Evolutionary conservation across 805 yeast genomes (phyloP), one percentile per base, ranked within the genome.

Genomic region (Starmerella gropengiesseri): DNA sequence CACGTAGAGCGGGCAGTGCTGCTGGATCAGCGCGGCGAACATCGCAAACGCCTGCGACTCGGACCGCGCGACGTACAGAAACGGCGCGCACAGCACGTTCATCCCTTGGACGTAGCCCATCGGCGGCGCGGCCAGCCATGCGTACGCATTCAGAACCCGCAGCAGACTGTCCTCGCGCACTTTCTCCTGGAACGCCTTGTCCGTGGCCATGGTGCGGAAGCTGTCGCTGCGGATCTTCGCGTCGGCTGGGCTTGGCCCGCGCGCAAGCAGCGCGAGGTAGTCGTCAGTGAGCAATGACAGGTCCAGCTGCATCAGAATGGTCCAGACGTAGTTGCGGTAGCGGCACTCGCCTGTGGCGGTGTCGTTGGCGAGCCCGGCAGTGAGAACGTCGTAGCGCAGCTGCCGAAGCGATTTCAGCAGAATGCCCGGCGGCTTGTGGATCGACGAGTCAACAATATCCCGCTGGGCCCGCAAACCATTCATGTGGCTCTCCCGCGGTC

Each of bases 31-130:
- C 18, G 71, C 69, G 40, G 77, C 76, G 51, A 84, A 75, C 27
- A 87, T 47, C 9, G 81, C 74, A 57, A 77, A 85, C 2, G 94
- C 91, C 61, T 85, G 84, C 0, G 94, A 86, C 58, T 86, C 96
- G 27, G 85, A 74, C 31, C 78, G 76, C 52, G 81, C 70, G 1
- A 81, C 70, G 57, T 74, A 86, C 14, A 85, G 71, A 43, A 86
- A 73, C 1, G 95, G 95, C 0, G 94, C 95, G 19, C 81, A 70
- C 18, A 86, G 60, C 0, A 86, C 85, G 57, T 86, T 86, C 80
- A 87, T 75, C 2, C 95, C 95, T 58, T 86, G 95, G n/a, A 86
- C 95, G 34, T 56, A 55, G 29, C 49, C 33, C 23, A 43, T 20
- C 4, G 43, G 41, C 11, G 46, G 40, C 21, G 42, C 70, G 60